These are phyloP conservation scores for Penicillium sp. DNA, from an alignment of 2,329 filamentous ascomycete genomes.

Conservation along the genomic window DNA sequence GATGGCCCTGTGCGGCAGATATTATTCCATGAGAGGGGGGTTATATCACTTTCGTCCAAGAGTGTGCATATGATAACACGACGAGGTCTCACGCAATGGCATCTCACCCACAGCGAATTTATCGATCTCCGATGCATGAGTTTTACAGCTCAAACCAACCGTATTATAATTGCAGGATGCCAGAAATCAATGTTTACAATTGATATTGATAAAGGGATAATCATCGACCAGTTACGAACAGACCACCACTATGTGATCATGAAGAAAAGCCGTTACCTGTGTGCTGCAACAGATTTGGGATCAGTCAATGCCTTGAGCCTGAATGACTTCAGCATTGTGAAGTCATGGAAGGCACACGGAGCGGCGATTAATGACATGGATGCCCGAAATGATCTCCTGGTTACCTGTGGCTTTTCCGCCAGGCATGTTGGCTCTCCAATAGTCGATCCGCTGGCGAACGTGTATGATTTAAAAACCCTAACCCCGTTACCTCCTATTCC, in stretches of 20 bases:
- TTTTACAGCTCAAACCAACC: constrained; percentile 84
- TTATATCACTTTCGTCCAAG: constrained; percentile 80
- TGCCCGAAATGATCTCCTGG: constrained; percentile 89
- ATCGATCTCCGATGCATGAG: constrained; percentile 91
- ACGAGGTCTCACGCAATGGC: constrained; percentile 84
- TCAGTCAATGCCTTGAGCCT: constrained; percentile 86
- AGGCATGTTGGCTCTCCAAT: constrained; percentile 80
- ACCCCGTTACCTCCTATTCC: constrained; percentile 87
- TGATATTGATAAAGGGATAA: constrained; percentile 72
- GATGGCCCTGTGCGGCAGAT: constrained; percentile 87
- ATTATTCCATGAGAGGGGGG: constrained; percentile 86
- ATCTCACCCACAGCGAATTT: constrained; percentile 80
- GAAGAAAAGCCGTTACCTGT: constrained; percentile 87
- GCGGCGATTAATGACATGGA: constrained; percentile 96
- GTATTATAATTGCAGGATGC: constrained; percentile 84
- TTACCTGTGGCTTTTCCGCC: constrained; percentile 91
- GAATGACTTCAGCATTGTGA: constrained; percentile 75
- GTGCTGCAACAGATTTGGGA: constrained; percentile 83
- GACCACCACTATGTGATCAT: constrained; percentile 85
- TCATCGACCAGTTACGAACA: constrained; percentile 73
- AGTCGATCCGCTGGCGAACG: constrained; percentile 90
- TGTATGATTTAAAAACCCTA: constrained; percentile 93
- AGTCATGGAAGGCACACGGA: constrained; percentile 88
- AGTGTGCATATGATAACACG: constrained; percentile 89
- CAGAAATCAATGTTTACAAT: constrained; percentile 84